Conservation (phyloP, 2,329 filamentous ascomycete species). For the Cryphonectria radicalis region DNA sequence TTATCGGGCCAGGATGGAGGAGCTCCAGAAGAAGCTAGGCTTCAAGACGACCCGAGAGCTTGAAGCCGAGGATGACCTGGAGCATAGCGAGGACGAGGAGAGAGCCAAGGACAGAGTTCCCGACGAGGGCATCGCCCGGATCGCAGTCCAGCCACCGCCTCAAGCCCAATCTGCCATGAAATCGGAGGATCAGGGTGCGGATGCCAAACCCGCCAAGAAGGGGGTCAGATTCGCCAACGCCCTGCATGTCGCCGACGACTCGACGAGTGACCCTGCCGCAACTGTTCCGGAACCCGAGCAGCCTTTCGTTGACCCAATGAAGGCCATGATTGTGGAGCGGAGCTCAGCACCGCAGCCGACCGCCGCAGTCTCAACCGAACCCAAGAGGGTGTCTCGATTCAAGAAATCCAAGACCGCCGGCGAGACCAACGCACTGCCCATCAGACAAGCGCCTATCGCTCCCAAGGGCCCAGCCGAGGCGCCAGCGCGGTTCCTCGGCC, state of each 20-base stretch:
- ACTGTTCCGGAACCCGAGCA: conserved; percentile 35
- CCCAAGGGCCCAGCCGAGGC: conserved; percentile 51
- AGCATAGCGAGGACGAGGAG: conserved; percentile 39
- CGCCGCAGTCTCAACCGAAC: conserved; percentile 26
- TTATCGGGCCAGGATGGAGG: conserved; percentile 82
- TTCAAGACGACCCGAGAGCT: conserved; percentile 53
- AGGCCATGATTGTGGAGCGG: conserved; percentile 37
- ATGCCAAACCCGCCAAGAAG: conserved; percentile 56
- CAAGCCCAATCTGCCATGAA: conserved; percentile 38
- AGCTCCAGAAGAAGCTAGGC: conserved; percentile 77
- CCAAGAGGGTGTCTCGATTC: conserved; percentile 57
- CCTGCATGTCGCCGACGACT: conserved; percentile 68
- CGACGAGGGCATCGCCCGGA: conserved; percentile 61
- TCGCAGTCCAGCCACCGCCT: conserved; percentile 49
- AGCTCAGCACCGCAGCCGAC: conserved; percentile 26
- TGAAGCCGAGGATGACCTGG: conserved; percentile 40
- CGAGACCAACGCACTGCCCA: conserved; percentile 30
- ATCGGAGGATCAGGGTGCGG: conserved; percentile 31
- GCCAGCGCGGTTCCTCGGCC: conserved; percentile 45
- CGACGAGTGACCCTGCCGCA: conserved; percentile 34
- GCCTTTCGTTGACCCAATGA: conserved; percentile 32
- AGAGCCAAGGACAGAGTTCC: conserved; percentile 9
- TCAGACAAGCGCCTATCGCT: conserved; percentile 11
- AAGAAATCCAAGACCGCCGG: conserved; percentile 44
- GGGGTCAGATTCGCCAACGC: conserved; percentile 79